phyloP scores from a whole-genome alignment of 1,284 basidiomycete genomes.

The Phellopilus nigrolimitatus region DNA sequence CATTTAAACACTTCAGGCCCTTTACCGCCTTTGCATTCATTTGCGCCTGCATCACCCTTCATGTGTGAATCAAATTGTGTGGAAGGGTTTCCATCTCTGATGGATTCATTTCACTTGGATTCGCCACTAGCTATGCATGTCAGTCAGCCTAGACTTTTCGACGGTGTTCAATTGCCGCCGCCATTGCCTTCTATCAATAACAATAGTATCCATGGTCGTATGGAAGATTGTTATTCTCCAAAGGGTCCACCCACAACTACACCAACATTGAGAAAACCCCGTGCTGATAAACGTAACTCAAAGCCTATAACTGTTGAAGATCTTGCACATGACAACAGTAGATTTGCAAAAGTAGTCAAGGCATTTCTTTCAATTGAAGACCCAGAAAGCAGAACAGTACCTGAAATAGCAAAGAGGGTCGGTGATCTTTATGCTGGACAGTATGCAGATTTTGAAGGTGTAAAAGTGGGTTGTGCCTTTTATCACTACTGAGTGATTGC shows the following conservation, averaged over 20 bases:
- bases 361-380: slow-evolving; percentile 19
- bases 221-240: background rate
- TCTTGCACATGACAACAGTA: slow-evolving; percentile 19
- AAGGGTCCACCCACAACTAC: background rate
- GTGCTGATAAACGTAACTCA: slow-evolving; percentile 13
- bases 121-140: background rate
- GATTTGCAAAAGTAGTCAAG: slow-evolving; percentile 21
- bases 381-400: slow-evolving; percentile 15
- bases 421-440: slow-evolving; percentile 16
- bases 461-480: slow-evolving; percentile 12
- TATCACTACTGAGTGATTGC: background rate
- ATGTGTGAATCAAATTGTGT: background rate
- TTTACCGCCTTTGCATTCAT: slow-evolving; percentile 11
- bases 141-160: background rate
- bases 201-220: background rate
- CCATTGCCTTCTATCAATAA: background rate
- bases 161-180: background rate
- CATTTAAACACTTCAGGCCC: background rate
- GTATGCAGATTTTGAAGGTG: slow-evolving; percentile 19
- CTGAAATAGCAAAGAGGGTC: slow-evolving; percentile 19
- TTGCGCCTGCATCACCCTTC: slow-evolving; percentile 13
- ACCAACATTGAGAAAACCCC: background rate
- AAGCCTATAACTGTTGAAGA: slow-evolving; percentile 20
- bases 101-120: background rate
- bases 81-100: background rate